phyloP scores from a whole-genome alignment of 2,329 filamentous ascomycete genomes.

The Ceratocystis cubensis region DNA sequence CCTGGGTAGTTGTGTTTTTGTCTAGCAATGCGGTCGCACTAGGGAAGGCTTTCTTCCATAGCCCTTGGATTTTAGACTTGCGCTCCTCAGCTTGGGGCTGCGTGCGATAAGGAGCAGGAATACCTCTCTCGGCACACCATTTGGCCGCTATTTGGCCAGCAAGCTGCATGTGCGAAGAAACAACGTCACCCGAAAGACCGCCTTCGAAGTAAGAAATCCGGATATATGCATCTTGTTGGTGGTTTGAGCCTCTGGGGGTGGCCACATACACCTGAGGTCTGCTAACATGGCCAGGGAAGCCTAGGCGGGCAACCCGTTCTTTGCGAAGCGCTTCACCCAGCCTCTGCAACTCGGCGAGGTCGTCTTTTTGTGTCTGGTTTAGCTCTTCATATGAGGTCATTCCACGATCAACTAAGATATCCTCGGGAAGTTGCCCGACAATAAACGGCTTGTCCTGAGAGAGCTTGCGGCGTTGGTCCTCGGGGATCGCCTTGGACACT shows the following conservation, averaged over 20 bases:
- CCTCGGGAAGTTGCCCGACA: conserved; percentile 25
- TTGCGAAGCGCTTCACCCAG: conserved; percentile 37
- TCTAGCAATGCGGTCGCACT: conserved; percentile 3
- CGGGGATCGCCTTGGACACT: conserved; percentile 33
- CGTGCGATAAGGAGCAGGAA: conserved; percentile 48
- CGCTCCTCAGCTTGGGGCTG: conserved; percentile 32
- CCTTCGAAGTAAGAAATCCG: conserved; percentile 26
- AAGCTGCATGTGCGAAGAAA: conserved; percentile 42
- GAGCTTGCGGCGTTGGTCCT: conserved; percentile 18
- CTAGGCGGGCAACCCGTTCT: conserved; percentile 28
- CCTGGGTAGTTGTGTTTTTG: not conserved
- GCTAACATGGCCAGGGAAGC: not conserved
- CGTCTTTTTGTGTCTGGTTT: conserved; percentile 31
- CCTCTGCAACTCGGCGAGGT: conserved; percentile 37
- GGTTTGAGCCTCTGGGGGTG: conserved; percentile 20
- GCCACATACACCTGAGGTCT: conserved; percentile 5
- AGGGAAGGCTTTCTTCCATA: conserved; percentile 28
- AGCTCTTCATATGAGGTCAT: conserved; percentile 37
- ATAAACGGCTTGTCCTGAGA: conserved; percentile 24
- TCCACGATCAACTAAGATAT: conserved; percentile 28
- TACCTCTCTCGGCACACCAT: conserved; percentile 45
- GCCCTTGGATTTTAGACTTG: conserved; percentile 21
- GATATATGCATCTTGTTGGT: conserved; percentile 41
- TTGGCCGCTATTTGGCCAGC: conserved; percentile 49
- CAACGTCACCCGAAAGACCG: conserved; percentile 25